Conservation (phyloP, 345 rosid genomes). For the Populus simonii region DNA sequence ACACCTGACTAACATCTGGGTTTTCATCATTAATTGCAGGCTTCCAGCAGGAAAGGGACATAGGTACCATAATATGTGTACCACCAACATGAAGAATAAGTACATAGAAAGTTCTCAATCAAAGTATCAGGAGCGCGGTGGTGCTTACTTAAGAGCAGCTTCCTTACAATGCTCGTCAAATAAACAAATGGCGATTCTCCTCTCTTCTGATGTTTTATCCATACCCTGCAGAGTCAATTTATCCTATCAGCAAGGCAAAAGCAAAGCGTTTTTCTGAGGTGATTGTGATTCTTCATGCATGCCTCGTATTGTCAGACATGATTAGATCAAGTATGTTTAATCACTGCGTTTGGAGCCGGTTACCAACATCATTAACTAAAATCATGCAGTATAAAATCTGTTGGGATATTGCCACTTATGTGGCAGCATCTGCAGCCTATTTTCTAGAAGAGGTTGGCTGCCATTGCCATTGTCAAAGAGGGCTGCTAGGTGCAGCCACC, state of each 20-base stretch:
- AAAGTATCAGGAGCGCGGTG: background rate
- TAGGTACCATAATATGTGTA: conserved; percentile 82
- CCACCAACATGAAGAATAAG: conserved; percentile 15
- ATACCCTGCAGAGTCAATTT: conserved; percentile 56
- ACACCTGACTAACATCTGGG: conserved; percentile 93
- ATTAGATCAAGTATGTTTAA: background rate
- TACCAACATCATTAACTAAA: background rate
- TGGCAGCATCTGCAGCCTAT: too few species aligned
- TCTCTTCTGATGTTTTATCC: conserved; percentile 97
- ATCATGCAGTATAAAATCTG: background rate
- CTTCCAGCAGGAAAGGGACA: conserved; percentile 95
- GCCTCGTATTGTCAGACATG: background rate
- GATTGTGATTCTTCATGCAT: background rate
- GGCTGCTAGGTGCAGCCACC: too few species aligned
- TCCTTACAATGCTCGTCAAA: conserved; percentile 98
- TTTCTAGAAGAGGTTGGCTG: too few species aligned
- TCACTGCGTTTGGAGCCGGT: background rate
- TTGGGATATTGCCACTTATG: too few species aligned
- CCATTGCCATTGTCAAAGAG: too few species aligned
- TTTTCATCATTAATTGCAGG: conserved; percentile 77
- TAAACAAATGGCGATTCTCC: conserved; percentile 98
- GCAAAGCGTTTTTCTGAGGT: background rate
- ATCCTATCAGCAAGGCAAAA: background rate
- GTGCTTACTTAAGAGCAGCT: conserved; percentile 78
- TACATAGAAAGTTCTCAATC: background rate